Evolutionary conservation across 495 filamentous ascomycete species (phyloP), one percentile per base, ranked within the genome.

Genomic region (Xylaria bambusicola): DNA sequence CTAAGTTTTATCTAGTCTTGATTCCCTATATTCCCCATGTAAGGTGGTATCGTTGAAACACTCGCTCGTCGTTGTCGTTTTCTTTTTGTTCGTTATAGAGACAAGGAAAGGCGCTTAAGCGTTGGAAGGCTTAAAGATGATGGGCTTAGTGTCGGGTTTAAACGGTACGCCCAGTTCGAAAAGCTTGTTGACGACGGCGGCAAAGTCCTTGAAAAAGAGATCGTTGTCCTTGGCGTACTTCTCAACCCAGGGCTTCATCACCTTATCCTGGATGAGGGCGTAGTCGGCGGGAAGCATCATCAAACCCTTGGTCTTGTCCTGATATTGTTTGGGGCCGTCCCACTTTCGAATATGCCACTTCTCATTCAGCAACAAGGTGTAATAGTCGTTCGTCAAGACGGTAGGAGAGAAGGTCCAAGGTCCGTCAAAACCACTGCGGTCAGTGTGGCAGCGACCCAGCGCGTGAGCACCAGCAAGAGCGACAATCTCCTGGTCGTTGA

Each of bases 261-360:
- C 79, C 82, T 93, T 91, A 77, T 98, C 94, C 77, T 92, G 86
- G 73, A 94, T 73, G 48, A 98, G 75, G 33, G 86, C 91, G 76
- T 95, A 86, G 70, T 98, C 94, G 56, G 91, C 86, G 57, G 94
- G 94, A 67, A 98, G 78, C 94, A 98, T 98, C 94, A 98, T 98
- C 65, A 98, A 77, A 47, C 82, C 82, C 82, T 92, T 90, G 65
- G 86, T 92, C 69, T 76, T 81, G 77, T 98, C 94, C 74, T 92
- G 83, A 73, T 84, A 93, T 82, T 96, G 83, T 63, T 65, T 52
- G 35, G 92, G 92, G 18, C 94, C 94, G 70, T 93, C 85, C 94
- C 94, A 98, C 86, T 96, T 96, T 78, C 84, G 86, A 78, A 81
- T 87, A 66, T 82, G 74, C 94, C 94, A 98, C 82, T 95, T 95